phyloP scores from a whole-genome alignment of 768 basidiomycete species.

The Peribolospora kevripleyi region DNA sequence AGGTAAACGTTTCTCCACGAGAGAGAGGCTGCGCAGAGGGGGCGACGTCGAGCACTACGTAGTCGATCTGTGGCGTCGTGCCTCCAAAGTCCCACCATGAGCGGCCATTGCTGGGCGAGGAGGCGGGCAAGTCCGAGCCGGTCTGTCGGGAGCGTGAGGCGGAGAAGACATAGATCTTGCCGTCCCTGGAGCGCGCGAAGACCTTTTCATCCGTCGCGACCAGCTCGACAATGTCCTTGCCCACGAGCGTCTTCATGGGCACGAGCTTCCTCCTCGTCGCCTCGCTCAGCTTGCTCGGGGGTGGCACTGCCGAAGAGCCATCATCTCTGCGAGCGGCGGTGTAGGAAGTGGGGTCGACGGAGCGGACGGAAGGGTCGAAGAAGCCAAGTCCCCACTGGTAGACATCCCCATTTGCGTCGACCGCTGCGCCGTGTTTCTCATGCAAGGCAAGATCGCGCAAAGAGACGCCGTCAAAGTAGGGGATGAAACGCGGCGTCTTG shows the following conservation, averaged over 20 bases:
- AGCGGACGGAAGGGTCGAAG: constrained; percentile 20
- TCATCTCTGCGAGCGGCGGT: constrained; percentile 24
- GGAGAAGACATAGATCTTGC: constrained; percentile 46
- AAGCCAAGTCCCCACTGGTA: constrained; percentile 62
- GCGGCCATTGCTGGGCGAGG: too few relatives aligned
- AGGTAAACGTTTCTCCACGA: constrained; percentile 41
- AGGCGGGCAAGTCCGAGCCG: too few relatives aligned
- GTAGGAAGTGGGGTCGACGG: constrained; percentile 22
- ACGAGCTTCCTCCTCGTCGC: not conserved
- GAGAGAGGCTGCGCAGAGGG: not conserved
- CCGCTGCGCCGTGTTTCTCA: constrained; percentile 39
- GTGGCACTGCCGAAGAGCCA: not conserved
- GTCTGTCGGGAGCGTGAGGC: constrained; percentile 32
- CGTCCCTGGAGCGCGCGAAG: constrained; percentile 55
- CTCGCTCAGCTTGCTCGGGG: not conserved
- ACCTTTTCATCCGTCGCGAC: constrained; percentile 21
- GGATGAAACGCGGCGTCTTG: too few relatives aligned
- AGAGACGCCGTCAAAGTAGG: too few relatives aligned
- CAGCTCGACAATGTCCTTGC: constrained; percentile 9
- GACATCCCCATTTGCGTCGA: constrained; percentile 55
- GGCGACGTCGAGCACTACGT: not conserved
- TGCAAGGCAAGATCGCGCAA: constrained; percentile 48
- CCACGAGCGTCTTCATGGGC: not conserved
- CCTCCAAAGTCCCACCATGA: too few relatives aligned
- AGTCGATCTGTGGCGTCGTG: too few relatives aligned